Percentiles rank a stretch among this genome's conserved stretches.
Evolutionary conservation across 2,329 filamentous ascomycete genomes (phyloP).

Genomic region (Microdochium nivale): DNA sequence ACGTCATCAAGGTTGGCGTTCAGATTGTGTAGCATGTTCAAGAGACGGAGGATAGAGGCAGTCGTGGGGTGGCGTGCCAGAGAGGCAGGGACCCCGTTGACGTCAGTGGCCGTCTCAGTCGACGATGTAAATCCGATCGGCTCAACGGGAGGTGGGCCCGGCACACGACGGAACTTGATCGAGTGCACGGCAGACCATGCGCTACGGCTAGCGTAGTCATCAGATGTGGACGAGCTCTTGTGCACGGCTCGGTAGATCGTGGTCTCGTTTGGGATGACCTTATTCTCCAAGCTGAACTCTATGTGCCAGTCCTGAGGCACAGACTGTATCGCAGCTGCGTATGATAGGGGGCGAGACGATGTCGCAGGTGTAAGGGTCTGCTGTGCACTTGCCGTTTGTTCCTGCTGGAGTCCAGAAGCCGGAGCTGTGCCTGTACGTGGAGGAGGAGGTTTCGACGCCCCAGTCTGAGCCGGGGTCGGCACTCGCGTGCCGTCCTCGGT

Average conservation of each 20-base stretch:
- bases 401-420: conserved; percentile 23
- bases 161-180: conserved; percentile 82
- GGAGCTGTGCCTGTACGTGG: conserved; percentile 27
- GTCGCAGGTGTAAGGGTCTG: conserved; percentile 37
- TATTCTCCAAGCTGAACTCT: conserved; percentile 81
- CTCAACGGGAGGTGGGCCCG: conserved; percentile 73
- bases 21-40: conserved; percentile 85
- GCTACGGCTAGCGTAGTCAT: conserved; percentile 63
- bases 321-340: conserved; percentile 74
- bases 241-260: conserved; percentile 95
- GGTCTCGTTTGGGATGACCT: conserved; percentile 79
- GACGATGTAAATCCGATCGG: conserved; percentile 50
- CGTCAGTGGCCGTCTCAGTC: conserved; percentile 38
- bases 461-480: conserved; percentile 64
- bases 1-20: conserved; percentile 93
- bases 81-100: conserved; percentile 62
- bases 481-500: conserved; percentile 88
- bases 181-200: conserved; percentile 88
- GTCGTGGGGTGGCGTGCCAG: conserved; percentile 77
- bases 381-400: conserved; percentile 30
- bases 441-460: conserved; percentile 26
- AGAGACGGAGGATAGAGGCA: conserved; percentile 74
- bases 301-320: conserved; percentile 93
- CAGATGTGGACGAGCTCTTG: conserved; percentile 38
- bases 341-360: conserved; percentile 63